phyloP scores from a whole-genome alignment of 805 yeast species.

The Pichia nakasei region DNA sequence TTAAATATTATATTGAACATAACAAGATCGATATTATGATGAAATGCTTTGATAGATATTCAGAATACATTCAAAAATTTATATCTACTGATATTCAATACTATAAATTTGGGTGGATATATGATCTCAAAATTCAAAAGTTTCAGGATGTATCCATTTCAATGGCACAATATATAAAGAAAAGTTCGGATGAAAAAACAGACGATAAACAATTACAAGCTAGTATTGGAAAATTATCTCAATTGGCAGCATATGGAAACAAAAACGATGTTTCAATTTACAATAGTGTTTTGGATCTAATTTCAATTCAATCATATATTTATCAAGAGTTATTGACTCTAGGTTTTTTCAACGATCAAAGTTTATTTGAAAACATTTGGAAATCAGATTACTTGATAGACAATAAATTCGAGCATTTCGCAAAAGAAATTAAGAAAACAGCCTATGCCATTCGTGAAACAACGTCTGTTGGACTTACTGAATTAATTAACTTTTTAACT shows the following conservation, averaged over 20 bases:
- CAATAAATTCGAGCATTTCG: neutral
- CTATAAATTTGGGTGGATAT: conserved; percentile 64
- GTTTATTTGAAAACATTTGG: too few species aligned
- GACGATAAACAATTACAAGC: conserved; percentile 45
- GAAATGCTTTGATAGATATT: conserved; percentile 46
- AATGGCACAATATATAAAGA: conserved; percentile 32
- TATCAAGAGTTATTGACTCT: neutral
- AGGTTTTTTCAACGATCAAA: neutral
- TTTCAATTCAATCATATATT: conserved; percentile 3
- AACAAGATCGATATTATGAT: conserved; percentile 48
- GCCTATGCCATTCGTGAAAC: neutral
- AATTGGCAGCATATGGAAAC: conserved; percentile 25
- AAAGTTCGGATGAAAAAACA: conserved; percentile 33
- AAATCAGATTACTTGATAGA: neutral
- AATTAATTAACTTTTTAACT: neutral
- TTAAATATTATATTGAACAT: conserved; percentile 44
- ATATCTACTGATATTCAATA: conserved; percentile 37
- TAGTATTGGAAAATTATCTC: conserved; percentile 64
- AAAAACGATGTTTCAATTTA: neutral
- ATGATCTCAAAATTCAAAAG: conserved; percentile 43
- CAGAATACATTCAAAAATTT: conserved; percentile 41
- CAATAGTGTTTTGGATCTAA: neutral
- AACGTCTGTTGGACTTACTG: neutral
- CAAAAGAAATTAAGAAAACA: neutral
- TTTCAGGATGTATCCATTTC: conserved; percentile 42